Evolutionary conservation across 306 rosid species (phyloP).

Genomic region (Glycine tomentella): DNA sequence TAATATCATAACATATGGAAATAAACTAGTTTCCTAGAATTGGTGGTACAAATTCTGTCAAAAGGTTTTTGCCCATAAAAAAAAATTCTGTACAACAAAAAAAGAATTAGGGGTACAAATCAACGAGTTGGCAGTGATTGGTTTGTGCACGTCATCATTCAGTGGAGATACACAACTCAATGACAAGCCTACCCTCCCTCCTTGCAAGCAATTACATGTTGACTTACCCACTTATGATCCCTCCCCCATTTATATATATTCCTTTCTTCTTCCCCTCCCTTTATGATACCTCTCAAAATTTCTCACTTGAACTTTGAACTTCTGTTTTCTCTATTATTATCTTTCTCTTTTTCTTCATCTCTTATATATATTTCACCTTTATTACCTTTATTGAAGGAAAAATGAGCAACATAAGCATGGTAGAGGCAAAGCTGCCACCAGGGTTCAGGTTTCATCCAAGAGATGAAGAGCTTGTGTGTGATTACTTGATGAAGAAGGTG

Average conservation of each 20-base stretch:
- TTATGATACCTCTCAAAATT: constrained; percentile 29
- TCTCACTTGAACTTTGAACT: constrained; percentile 28
- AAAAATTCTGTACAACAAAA: no score
- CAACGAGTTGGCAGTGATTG: constrained; percentile 52
- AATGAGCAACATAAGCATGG: constrained; percentile 85
- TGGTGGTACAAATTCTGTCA: no score
- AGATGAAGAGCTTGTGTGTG: constrained; percentile 94
- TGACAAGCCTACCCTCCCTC: constrained; percentile 32
- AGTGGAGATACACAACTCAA: not conserved
- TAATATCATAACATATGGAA: not conserved
- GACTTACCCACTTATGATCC: constrained; percentile 54
- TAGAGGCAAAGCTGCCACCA: constrained; percentile 86
- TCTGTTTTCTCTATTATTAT: constrained; percentile 2
- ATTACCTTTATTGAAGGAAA: not conserved
- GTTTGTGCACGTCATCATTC: constrained; percentile 60
- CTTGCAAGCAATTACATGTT: constrained; percentile 57
- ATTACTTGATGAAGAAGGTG: constrained; percentile 80
- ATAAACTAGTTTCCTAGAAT: not conserved
- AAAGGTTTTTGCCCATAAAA: no score
- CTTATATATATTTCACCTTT: not conserved
- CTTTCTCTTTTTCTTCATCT: not conserved
- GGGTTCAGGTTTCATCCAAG: constrained; percentile 96
- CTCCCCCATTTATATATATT: constrained; percentile 54
- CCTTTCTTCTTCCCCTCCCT: constrained; percentile 39
- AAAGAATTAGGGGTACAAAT: constrained; percentile 42